These are phyloP conservation scores for Chrysopogon serrulatus DNA, from an alignment of 176 grass and related monocot genomes.

Conservation along the genomic window DNA sequence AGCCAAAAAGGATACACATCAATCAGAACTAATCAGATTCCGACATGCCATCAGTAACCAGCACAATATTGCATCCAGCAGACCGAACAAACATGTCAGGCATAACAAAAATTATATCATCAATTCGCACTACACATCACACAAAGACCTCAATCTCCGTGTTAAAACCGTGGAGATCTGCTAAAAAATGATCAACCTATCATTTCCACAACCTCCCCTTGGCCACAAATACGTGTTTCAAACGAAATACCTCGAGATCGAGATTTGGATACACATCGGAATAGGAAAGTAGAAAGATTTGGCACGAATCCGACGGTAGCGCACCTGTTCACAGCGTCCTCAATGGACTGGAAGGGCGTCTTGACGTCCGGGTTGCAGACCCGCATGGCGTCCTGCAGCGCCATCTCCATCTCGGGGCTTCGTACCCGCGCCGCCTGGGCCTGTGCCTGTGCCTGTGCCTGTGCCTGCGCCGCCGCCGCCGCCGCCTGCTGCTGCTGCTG, in stretches of 20 bases:
- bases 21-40: neutral
- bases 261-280: neutral
- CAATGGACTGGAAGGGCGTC: constrained; percentile 77
- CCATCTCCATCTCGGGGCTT: constrained; percentile 93
- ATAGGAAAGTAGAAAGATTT: neutral
- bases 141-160: neutral
- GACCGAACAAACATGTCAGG: neutral
- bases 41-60: neutral
- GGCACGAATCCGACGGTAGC: neutral
- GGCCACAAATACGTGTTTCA: neutral
- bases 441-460: neutral
- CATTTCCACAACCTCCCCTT: neutral
- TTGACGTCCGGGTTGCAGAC: constrained; percentile 90
- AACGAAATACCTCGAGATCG: neutral
- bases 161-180: neutral
- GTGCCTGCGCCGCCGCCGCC: neutral
- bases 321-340: constrained; percentile 91
- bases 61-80: neutral
- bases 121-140: neutral
- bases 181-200: neutral
- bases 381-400: constrained; percentile 85
- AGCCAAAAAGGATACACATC: neutral
- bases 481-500: constrained; percentile 37
- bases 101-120: neutral
- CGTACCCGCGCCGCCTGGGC: constrained; percentile 39